Percentiles rank a stretch among this genome's conserved stretches.
Conservation (phyloP, 306 rosid genomes). For the Geum urbanum region DNA sequence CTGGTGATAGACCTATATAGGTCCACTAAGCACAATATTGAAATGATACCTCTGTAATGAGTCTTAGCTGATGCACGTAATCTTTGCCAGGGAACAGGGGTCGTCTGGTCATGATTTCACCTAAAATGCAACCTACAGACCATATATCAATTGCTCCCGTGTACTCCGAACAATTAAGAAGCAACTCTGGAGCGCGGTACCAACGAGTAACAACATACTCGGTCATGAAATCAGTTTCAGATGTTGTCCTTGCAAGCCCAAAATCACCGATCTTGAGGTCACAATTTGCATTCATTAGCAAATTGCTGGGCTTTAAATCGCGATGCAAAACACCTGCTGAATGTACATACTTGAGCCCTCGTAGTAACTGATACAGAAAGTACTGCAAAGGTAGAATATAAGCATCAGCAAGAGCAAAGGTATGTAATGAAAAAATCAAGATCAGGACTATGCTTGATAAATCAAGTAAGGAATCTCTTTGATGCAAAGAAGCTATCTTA, state of each 20-base stretch:
- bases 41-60: constrained; percentile 72
- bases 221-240: constrained; percentile 97
- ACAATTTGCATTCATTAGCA: constrained; percentile 86
- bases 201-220: constrained; percentile 98
- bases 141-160: constrained; percentile 96
- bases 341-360: constrained; percentile 91
- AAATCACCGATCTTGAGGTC: constrained; percentile 98
- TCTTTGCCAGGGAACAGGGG: constrained; percentile 94
- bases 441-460: not conserved
- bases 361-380: constrained; percentile 87
- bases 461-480: not conserved
- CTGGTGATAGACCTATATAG: not conserved
- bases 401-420: constrained; percentile 21
- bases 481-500: not conserved
- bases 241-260: constrained; percentile 98
- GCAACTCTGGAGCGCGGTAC: constrained; percentile 95
- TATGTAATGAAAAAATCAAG: constrained; percentile 20
- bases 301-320: constrained; percentile 92
- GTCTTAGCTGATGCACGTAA: constrained; percentile 93
- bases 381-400: constrained; percentile 49
- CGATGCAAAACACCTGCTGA: constrained; percentile 95
- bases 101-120: constrained; percentile 78
- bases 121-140: constrained; percentile 98
- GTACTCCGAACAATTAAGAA: constrained; percentile 92
- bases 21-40: constrained; percentile 7